These are phyloP conservation scores for Skeletonema tropicum DNA, from an alignment of 108 stramenopile genomes.

Conservation along the genomic window DNA sequence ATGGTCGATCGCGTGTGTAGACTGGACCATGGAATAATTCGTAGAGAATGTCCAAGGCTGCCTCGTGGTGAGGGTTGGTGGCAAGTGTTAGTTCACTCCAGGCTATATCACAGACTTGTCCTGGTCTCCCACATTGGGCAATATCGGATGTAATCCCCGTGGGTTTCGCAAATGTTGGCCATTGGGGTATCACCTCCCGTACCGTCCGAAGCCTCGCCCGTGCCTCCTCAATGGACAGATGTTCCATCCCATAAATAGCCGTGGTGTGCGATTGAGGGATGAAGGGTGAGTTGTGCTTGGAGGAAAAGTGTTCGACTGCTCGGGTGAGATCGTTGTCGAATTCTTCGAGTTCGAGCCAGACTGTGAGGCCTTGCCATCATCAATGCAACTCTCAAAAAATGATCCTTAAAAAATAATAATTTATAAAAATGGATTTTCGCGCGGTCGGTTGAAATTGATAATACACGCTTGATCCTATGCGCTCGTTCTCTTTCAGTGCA, in stretches of 20 bases:
- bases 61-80: slow-evolving; percentile 44
- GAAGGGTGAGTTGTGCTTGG: slow-evolving; percentile 35
- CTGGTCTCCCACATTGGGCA: slow-evolving; percentile 43
- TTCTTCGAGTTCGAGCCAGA: slow-evolving; percentile 61
- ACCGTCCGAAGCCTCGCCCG: slow-evolving; percentile 16
- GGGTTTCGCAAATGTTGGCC: slow-evolving; percentile 46
- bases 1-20: slow-evolving; percentile 32
- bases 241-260: slow-evolving; percentile 58
- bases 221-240: slow-evolving; percentile 44
- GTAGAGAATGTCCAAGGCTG: slow-evolving; percentile 44
- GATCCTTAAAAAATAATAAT: too few species aligned
- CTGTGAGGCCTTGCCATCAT: slow-evolving; percentile 54
- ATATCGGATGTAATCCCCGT: slow-evolving; percentile 49
- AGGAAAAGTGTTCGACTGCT: slow-evolving; percentile 31
- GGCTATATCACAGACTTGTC: slow-evolving; percentile 55
- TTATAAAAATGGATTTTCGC: too few species aligned
- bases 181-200: slow-evolving; percentile 19
- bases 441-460: too few species aligned
- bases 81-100: slow-evolving; percentile 56
- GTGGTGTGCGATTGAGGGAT: slow-evolving; percentile 56
- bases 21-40: slow-evolving; percentile 30
- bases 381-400: too few species aligned
- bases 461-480: too few species aligned
- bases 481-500: too few species aligned
- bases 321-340: slow-evolving; percentile 45